Evolutionary conservation across 345 rosid genomes (phyloP).

Genomic region (Rhodamnia argentea): DNA sequence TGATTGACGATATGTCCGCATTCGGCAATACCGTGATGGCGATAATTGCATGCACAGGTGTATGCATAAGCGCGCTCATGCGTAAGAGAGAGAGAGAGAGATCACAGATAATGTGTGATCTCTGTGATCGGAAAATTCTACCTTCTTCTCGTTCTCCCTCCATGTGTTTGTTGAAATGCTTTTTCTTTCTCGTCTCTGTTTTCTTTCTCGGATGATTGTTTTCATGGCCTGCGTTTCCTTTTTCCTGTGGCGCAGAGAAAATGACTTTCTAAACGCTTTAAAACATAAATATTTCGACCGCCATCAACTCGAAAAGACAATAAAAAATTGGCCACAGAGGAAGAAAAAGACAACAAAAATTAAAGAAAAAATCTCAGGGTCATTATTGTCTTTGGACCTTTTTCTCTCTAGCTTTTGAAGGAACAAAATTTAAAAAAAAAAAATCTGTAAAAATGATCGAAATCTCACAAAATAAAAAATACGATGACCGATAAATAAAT

Average conservation of each 20-base stretch:
- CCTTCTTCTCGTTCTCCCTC: neutral
- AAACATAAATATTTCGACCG: neutral
- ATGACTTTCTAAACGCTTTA: neutral
- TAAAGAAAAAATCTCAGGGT: neutral
- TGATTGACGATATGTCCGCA: neutral
- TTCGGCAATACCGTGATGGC: neutral
- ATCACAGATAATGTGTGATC: neutral
- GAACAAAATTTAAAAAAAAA: neutral
- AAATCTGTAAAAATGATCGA: neutral
- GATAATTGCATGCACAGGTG: conserved; percentile 8
- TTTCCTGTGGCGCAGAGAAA: neutral
- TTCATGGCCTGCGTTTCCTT: neutral
- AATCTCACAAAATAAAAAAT: neutral
- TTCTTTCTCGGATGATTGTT: neutral
- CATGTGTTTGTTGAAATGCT: neutral
- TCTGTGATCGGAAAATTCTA: conserved; percentile 2
- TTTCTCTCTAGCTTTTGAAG: neutral
- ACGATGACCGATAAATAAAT: neutral
- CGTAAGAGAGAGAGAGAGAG: neutral
- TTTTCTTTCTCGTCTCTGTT: neutral
- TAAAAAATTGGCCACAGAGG: neutral
- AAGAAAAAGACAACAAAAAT: neutral
- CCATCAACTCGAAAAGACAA: neutral
- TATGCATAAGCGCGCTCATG: neutral
- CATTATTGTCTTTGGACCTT: neutral